These are phyloP conservation scores for Macrolepiota fuliginosa DNA, from an alignment of 768 basidiomycete species.

Conservation along the genomic window DNA sequence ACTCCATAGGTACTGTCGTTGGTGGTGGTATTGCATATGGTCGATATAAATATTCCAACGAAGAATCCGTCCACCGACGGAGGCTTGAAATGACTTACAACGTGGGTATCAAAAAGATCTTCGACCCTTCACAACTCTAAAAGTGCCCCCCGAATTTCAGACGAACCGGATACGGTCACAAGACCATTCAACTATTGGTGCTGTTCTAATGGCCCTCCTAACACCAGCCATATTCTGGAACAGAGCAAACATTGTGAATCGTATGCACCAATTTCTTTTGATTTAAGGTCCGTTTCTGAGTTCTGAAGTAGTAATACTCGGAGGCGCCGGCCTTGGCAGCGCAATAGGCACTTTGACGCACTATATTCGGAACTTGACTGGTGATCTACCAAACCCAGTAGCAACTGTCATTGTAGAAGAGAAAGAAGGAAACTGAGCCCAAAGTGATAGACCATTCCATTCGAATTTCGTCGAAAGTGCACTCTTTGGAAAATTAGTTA, in stretches of 20 bases:
- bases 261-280: conserved; percentile 34
- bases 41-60: conserved; percentile 52
- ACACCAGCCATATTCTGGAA: conserved; percentile 76
- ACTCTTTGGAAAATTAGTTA: background rate
- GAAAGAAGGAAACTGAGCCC: background rate
- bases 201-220: conserved; percentile 58
- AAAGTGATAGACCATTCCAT: background rate
- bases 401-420: background rate
- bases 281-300: background rate
- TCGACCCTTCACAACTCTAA: background rate
- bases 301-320: conserved; percentile 55
- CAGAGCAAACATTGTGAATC: conserved; percentile 54
- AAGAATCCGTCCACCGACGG: conserved; percentile 45
- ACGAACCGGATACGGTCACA: conserved; percentile 57
- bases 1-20: conserved; percentile 39
- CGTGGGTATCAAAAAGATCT: conserved; percentile 31
- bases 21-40: conserved; percentile 61
- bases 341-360: conserved; percentile 59
- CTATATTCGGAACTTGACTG: conserved; percentile 48
- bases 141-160: conserved; percentile 28
- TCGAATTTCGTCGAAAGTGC: background rate
- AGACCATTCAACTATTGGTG: conserved; percentile 77
- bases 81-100: conserved; percentile 56
- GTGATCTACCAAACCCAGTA: conserved; percentile 45
- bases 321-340: conserved; percentile 69